phyloP scores from a whole-genome alignment of 306 rosid species.

The Mimosa bimucronata region DNA sequence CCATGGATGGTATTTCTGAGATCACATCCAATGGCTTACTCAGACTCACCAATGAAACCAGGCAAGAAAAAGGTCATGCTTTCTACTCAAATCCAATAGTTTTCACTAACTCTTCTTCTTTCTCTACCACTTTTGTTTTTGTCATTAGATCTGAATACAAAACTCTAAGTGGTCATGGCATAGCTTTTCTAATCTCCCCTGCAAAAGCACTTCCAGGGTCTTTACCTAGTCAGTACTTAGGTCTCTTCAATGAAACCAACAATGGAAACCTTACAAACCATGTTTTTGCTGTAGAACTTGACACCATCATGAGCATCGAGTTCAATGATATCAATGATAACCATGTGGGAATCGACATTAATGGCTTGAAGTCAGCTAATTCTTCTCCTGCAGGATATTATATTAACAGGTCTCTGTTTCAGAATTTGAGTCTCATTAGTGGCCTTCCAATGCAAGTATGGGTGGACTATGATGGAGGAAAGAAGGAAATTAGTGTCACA shows the following conservation, averaged over 20 bases:
- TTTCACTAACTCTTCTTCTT: neutral
- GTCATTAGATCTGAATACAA: neutral
- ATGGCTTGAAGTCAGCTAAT: neutral
- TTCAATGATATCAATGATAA: neutral
- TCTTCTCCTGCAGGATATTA: slow-evolving; percentile 51
- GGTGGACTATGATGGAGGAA: slow-evolving; percentile 62
- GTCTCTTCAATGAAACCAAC: neutral
- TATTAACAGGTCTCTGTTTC: neutral
- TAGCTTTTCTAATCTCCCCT: neutral
- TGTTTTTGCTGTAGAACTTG: neutral
- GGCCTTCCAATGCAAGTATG: slow-evolving; percentile 60
- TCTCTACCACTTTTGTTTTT: neutral
- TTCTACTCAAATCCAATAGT: neutral
- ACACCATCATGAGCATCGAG: neutral
- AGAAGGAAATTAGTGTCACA: slow-evolving; percentile 53
- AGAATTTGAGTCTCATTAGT: slow-evolving; percentile 50
- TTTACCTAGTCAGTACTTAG: neutral
- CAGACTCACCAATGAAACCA: slow-evolving; percentile 57
- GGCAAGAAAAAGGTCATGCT: slow-evolving; percentile 51
- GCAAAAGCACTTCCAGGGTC: neutral
- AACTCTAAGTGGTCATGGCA: neutral
- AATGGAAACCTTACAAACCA: neutral
- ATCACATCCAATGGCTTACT: slow-evolving; percentile 56
- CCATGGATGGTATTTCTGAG: slow-evolving; percentile 51
- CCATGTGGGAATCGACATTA: neutral